Conservation (phyloP, 495 filamentous ascomycete species). For the Podospora fimiseda region DNA sequence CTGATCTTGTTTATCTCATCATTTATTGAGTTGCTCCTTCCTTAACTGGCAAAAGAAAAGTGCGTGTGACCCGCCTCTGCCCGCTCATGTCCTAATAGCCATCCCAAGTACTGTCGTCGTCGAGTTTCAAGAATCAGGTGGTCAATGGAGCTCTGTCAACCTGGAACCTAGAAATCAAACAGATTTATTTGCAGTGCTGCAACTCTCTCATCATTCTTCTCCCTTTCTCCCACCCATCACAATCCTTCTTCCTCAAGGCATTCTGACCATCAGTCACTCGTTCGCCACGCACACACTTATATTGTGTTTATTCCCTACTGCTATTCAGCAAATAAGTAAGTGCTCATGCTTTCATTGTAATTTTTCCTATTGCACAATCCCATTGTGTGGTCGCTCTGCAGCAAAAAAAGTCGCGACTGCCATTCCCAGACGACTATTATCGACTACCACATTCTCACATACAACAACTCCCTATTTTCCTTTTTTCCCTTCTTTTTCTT, state of each 20-base stretch:
- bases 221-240: background rate
- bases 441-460: background rate
- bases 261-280: conserved; percentile 2
- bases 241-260: background rate
- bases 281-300: conserved; percentile 2
- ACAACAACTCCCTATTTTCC: background rate
- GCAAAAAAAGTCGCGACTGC: background rate
- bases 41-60: background rate
- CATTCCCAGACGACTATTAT: background rate
- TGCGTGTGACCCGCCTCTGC: background rate
- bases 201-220: background rate
- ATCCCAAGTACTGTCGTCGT: background rate
- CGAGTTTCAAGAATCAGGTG: background rate
- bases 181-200: background rate
- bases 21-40: background rate
- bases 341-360: background rate
- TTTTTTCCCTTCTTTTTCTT: background rate
- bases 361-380: background rate
- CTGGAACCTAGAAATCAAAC: background rate
- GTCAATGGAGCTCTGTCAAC: background rate
- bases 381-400: background rate
- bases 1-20: too few relatives aligned
- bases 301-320: background rate
- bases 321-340: background rate
- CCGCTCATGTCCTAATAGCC: background rate